Evolutionary conservation across 345 rosid species (phyloP), one percentile per base, ranked within the genome.

Genomic region (Streptanthus diversifolius): DNA sequence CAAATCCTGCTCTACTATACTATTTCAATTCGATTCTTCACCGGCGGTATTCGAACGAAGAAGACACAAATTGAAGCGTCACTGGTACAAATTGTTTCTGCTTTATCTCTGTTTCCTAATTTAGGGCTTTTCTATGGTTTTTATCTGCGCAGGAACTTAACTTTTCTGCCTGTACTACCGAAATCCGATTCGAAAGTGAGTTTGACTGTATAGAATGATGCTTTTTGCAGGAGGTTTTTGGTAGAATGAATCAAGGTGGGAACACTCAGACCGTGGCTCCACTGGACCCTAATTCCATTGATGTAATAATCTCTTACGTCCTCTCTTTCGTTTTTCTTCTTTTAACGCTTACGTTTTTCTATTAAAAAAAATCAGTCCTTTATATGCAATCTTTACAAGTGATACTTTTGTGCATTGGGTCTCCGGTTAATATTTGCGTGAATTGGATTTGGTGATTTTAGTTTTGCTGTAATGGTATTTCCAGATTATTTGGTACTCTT

Each of bases 241-340:
- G 49, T 62, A 83, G 65, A 79, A 93, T 93, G 98, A 91, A 85
- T 83, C 96, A 85, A 79, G 90, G 86, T 83, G 86, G 70, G 29
- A 86, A 83, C 58, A 70, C 87, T 22, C 91, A 91, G 76, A 66
- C 86, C 48, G 52, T 83, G 45, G 83, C 87, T 71, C 65, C 91
- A 14, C 72, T 75, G 21, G 93, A 90, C 70, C 84, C 89, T 45
- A 87, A 79, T 77, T 82, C 89, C 17, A 79, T 80, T 39, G 93
- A 95, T 95, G 99, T 93, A 73, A 70, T 93, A 73, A 65, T 77
- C 62, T 49, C 45, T 33, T 25, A 4, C 37, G 35, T 48, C 45
- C 14, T 53, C 39, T 44, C 13, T 52, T 33, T n/a, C n/a, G n/a
- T n/a, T n/a, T n/a, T n/a, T n/a, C n/a, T n/a, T 52, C 19, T 6